Conservation (phyloP, 2,329 filamentous ascomycete genomes). For the Bertia moriformis region DNA sequence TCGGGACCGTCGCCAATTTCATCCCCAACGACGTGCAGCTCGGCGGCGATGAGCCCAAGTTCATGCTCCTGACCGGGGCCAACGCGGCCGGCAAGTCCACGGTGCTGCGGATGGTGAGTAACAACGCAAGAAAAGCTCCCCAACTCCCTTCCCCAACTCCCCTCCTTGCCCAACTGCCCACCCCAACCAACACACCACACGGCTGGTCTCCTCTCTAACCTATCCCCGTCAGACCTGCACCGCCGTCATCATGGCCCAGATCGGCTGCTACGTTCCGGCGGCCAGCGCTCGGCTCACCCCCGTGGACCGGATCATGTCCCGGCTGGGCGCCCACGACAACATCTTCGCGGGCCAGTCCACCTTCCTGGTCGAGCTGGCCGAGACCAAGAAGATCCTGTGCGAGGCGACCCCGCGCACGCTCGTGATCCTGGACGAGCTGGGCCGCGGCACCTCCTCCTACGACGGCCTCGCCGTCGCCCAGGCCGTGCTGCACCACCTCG, state of each 20-base stretch:
- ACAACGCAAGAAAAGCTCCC: conserved; percentile 1
- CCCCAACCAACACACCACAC: neutral
- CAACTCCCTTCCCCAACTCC: neutral
- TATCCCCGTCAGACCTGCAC: conserved; percentile 57
- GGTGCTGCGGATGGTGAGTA: conserved; percentile 78
- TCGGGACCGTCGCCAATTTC: conserved; percentile 77
- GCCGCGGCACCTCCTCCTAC: conserved; percentile 85
- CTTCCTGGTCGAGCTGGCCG: conserved; percentile 92
- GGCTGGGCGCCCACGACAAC: conserved; percentile 93
- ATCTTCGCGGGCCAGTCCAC: conserved; percentile 96
- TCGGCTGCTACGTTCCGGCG: conserved; percentile 84
- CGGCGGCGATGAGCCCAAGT: conserved; percentile 67
- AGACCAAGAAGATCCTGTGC: conserved; percentile 93
- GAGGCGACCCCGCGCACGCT: conserved; percentile 88
- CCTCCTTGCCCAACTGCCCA: too few species aligned
- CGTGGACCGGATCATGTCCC: conserved; percentile 95
- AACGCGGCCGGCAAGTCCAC: conserved; percentile 98
- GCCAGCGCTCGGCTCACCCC: conserved; percentile 71
- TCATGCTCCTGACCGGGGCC: conserved; percentile 83
- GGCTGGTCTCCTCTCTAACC: conserved; percentile 2
- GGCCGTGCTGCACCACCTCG: conserved; percentile 93
- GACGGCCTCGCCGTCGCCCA: conserved; percentile 94
- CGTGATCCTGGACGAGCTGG: conserved; percentile 92
- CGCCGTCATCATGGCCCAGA: conserved; percentile 92
- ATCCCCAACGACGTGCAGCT: conserved; percentile 89